Evolutionary conservation across 352 stramenopile genomes (phyloP).

Genomic region (Globisporangium splendens): DNA sequence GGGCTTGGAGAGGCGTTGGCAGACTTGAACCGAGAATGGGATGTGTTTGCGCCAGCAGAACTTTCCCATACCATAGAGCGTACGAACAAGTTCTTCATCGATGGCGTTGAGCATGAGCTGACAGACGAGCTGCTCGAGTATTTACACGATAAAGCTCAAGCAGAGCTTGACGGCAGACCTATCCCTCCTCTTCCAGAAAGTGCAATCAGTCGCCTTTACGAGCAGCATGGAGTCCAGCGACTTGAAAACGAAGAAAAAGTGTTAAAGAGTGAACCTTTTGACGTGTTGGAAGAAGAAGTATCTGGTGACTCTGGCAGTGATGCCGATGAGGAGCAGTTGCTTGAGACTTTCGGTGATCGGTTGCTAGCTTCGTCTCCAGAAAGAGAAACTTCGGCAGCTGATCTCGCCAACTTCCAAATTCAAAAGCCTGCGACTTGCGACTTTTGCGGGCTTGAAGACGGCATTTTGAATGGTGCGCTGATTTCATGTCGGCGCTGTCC

Average conservation of each 20-base stretch:
- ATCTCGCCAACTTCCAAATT: not conserved
- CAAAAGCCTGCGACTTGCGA: conserved; percentile 23
- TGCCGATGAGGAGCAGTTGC: conserved; percentile 36
- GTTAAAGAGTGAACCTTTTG: conserved; percentile 1
- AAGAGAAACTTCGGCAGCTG: not conserved
- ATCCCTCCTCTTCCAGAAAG: conserved; percentile 44
- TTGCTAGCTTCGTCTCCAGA: conserved; percentile 21
- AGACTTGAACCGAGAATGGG: conserved; percentile 61
- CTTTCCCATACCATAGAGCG: conserved; percentile 45
- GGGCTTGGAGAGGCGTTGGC: conserved; percentile 50
- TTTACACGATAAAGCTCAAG: conserved; percentile 57
- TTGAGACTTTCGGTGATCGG: conserved; percentile 58
- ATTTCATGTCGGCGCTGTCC: conserved; percentile 49
- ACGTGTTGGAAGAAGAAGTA: conserved; percentile 20
- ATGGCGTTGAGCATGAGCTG: conserved; percentile 65
- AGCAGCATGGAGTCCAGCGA: conserved; percentile 8
- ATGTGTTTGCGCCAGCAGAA: conserved; percentile 41
- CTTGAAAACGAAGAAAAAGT: conserved; percentile 5
- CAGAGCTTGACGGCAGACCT: conserved; percentile 49
- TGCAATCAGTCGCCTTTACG: conserved; percentile 24
- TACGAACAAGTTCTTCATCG: conserved; percentile 69
- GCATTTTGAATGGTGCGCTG: conserved; percentile 57
- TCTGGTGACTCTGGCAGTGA: conserved; percentile 35
- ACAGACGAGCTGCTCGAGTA: conserved; percentile 70
- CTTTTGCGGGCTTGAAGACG: conserved; percentile 63